Percentiles rank a stretch among this genome's conserved stretches.
Evolutionary conservation across 164 flowering plant species (phyloP).

Genomic region (Magnolia changhungtana): DNA sequence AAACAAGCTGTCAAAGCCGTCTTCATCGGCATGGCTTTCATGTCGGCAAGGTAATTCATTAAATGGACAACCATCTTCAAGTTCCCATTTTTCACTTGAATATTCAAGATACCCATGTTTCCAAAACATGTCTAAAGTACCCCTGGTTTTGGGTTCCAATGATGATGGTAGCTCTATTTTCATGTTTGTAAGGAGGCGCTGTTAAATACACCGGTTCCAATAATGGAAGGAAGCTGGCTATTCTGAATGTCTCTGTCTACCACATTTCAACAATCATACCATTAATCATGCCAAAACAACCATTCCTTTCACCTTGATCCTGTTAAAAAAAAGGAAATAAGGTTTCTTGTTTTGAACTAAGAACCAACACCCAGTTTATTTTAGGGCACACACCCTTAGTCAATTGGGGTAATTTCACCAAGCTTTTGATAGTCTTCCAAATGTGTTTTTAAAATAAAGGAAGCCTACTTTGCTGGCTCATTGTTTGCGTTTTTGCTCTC

Average conservation of each 20-base stretch:
- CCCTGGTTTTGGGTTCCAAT: neutral
- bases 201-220: neutral
- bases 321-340: too few relatives aligned
- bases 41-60: slow-evolving; percentile 85
- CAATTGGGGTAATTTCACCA: too few relatives aligned
- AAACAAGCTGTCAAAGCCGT: slow-evolving; percentile 96
- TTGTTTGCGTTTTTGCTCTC: neutral
- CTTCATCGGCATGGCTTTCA: slow-evolving; percentile 94
- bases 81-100: neutral
- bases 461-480: neutral
- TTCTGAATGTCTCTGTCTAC: neutral
- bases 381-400: too few relatives aligned
- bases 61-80: slow-evolving; percentile 1
- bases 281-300: too few relatives aligned
- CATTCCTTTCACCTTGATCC: too few relatives aligned
- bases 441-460: too few relatives aligned
- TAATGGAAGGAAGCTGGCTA: neutral
- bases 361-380: too few relatives aligned
- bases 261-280: too few relatives aligned
- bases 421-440: too few relatives aligned
- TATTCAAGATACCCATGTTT: neutral
- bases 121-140: neutral
- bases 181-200: neutral
- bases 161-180: neutral
- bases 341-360: too few relatives aligned